Evolutionary conservation across 306 rosid species (phyloP).

Genomic region (Pachyrhizus erosus): DNA sequence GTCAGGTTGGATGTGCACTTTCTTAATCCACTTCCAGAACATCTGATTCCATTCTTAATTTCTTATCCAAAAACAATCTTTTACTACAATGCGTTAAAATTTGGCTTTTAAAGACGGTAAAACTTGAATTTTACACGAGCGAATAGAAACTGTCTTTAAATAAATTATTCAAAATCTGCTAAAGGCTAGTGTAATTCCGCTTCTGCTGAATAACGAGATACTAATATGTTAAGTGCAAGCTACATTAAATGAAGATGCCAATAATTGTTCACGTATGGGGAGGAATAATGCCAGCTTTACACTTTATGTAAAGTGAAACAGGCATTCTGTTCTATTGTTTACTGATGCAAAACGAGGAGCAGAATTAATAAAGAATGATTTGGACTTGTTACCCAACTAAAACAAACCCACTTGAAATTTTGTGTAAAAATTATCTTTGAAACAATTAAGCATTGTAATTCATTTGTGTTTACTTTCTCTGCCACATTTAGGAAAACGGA

Average conservation of each 20-base stretch:
- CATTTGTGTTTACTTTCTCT: not conserved
- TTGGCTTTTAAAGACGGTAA: not conserved
- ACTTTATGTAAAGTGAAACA: conserved; percentile 50
- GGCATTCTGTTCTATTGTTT: conserved; percentile 20
- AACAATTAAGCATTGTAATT: not conserved
- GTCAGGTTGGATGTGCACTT: not conserved
- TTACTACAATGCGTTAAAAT: not conserved
- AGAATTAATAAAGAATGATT: not conserved
- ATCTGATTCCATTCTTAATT: conserved; percentile 44
- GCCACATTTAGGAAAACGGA: not conserved
- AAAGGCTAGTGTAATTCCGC: not conserved
- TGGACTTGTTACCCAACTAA: not conserved
- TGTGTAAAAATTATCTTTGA: not conserved
- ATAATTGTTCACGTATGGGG: conserved; percentile 12
- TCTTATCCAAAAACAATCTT: conserved; percentile 9
- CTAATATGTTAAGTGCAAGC: conserved; percentile 36
- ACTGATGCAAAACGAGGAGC: conserved; percentile 7
- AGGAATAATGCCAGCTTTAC: conserved; percentile 42
- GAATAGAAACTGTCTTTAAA: not conserved
- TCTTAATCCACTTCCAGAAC: not conserved
- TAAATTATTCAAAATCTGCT: not conserved
- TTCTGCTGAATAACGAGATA: conserved; percentile 21
- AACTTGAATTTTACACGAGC: not conserved
- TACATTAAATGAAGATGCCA: conserved; percentile 41
- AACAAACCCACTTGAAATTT: not conserved